Base-by-base conservation (phyloP, 768 basidiomycete species). In the Crassisporium funariophilum region DNA sequence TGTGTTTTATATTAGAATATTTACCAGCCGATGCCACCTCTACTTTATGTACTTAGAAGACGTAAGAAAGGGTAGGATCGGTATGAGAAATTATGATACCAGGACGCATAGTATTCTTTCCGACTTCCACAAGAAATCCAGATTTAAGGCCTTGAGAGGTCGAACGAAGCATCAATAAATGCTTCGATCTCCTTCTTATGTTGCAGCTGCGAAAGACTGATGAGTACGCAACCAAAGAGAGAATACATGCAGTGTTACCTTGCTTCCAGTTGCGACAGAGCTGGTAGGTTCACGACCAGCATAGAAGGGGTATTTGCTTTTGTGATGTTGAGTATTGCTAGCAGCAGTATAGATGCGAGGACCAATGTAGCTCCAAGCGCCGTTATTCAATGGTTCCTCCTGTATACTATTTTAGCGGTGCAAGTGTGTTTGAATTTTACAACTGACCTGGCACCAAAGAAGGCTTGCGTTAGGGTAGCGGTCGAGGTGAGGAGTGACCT, bases 361-460 rank as follows among this genome's bases (percentile, higher is more conserved):
- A 19, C 90, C 94, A 49, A 97, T 84, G 62, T 99, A 97, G 33
- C 88, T 91, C 97, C 97, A 99, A 2, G 92, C 85, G 55, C 97
- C 97, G 60, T 93, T 94, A 76, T 99, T 99, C 56, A 98, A 72
- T 12, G 97, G 95, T 68, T 98, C 93, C 71, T 97, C 94, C 78
- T 31, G 29, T 31, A 5, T 11, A 31, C n/a, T 11, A 5, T 31
- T n/a, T n/a, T n/a, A 7, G 13, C 10, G 10, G 10, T 2, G 29
- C n/a, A 3, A 5, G 29, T 31, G 3, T 3, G 11, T n/a, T 31
- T 31, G n/a, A n/a, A 31, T 31, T 31, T 31, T 10, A 31, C 11
- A 31, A 31, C 29, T 31, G 3, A 5, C 29, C 5, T 97, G 94
- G 61, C 88, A 91, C 95, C 95, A 98, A 36, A 93, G 74, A 29